Conservation (phyloP, 2,329 filamentous ascomycete species). For the Cladophialophora exuberans region DNA sequence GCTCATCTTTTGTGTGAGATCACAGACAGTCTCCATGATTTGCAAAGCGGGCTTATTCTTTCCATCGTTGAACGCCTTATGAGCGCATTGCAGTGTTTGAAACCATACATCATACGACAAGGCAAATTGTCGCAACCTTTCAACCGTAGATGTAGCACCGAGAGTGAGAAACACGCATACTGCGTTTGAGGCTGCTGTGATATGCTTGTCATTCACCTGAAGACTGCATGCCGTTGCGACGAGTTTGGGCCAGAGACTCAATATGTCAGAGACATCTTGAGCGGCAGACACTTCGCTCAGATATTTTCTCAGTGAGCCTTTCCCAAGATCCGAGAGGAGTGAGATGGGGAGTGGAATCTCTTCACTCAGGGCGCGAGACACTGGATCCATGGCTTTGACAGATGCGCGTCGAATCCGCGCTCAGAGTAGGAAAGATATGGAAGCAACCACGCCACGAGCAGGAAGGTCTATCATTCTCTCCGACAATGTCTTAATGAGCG, state of each 20-base stretch:
- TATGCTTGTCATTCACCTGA: conserved; percentile 44
- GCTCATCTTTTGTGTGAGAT: conserved; percentile 37
- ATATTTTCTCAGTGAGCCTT: conserved; percentile 15
- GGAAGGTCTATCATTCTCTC: not conserved
- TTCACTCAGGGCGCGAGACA: conserved; percentile 34
- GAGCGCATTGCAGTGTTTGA: conserved; percentile 43
- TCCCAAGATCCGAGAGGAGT: conserved; percentile 27
- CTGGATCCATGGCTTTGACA: conserved; percentile 25
- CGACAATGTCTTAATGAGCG: not conserved
- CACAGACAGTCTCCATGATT: conserved; percentile 44
- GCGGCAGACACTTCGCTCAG: conserved; percentile 1
- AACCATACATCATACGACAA: conserved; percentile 43
- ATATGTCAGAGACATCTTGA: conserved; percentile 28
- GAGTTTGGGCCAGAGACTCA: conserved; percentile 44
- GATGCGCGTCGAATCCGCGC: no score
- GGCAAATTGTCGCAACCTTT: conserved; percentile 39
- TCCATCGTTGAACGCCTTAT: conserved; percentile 46
- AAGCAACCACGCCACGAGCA: not conserved
- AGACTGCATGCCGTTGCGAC: conserved; percentile 45
- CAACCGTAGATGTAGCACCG: conserved; percentile 38
- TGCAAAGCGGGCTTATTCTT: conserved; percentile 51
- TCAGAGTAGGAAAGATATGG: no score
- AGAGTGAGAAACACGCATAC: conserved; percentile 48
- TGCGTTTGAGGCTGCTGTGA: conserved; percentile 48
- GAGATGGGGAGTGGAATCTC: conserved; percentile 20